These are phyloP conservation scores for Podosphaera xanthii DNA, from an alignment of 2,329 filamentous ascomycete genomes.

Conservation along the genomic window DNA sequence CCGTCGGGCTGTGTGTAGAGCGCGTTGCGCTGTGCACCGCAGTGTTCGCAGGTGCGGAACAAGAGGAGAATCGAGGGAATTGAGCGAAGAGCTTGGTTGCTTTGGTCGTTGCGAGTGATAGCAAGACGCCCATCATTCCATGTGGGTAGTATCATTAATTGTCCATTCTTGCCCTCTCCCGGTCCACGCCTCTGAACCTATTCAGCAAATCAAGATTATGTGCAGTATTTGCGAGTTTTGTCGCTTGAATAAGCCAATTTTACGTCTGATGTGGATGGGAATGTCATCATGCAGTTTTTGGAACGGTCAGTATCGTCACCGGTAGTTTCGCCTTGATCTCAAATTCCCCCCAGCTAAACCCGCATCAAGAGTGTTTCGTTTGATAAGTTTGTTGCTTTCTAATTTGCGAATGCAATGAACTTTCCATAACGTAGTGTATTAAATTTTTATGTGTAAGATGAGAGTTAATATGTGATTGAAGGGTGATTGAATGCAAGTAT, in stretches of 20 bases:
- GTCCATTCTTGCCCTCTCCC: constrained; percentile 23
- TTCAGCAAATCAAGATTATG: background rate
- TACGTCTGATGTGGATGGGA: constrained; percentile 81
- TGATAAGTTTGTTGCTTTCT: too few relatives aligned
- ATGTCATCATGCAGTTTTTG: constrained; percentile 30
- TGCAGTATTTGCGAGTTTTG: constrained; percentile 56
- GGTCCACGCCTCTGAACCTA: background rate
- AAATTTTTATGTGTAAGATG: background rate
- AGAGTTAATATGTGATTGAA: background rate
- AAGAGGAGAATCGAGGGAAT: background rate
- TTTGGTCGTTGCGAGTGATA: constrained; percentile 51
- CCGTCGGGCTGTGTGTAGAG: constrained; percentile 90
- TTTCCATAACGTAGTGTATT: background rate
- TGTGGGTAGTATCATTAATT: constrained; percentile 90
- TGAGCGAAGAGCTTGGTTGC: constrained; percentile 37
- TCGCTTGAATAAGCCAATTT: constrained; percentile 42
- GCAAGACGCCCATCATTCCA: constrained; percentile 40
- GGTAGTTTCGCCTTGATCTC: too few relatives aligned
- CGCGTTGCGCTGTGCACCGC: constrained; percentile 70
- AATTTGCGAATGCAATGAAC: background rate
- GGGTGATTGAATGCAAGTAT: background rate
- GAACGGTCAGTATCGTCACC: background rate
- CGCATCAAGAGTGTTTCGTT: too few relatives aligned
- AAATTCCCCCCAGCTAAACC: too few relatives aligned
- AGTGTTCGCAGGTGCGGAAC: constrained; percentile 23